Evolutionary conservation across 305 asterid genomes (phyloP).

Genomic region (Fraxinus angustifolia): DNA sequence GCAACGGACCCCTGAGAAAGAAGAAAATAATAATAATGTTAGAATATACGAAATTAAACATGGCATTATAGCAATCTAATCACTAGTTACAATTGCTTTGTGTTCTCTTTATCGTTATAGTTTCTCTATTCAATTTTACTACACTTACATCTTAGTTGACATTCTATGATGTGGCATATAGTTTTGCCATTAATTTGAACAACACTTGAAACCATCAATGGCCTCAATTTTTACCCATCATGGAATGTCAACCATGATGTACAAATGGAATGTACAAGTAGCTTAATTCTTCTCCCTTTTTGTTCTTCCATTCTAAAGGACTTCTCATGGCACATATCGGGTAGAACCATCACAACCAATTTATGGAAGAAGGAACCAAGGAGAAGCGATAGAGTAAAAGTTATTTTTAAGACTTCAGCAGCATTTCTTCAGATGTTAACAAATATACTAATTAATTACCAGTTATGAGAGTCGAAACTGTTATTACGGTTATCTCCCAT

Average conservation of each 20-base stretch:
- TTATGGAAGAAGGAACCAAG: neutral
- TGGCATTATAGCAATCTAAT: neutral
- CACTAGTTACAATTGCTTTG: neutral
- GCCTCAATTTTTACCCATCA: neutral
- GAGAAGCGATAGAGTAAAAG: neutral
- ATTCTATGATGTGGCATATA: neutral
- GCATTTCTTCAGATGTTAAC: neutral
- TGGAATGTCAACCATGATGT: neutral
- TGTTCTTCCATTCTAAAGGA: neutral
- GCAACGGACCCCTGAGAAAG: constrained; percentile 51
- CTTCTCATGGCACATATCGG: neutral
- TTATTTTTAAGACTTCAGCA: neutral
- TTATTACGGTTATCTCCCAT: constrained; percentile 94
- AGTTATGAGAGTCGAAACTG: constrained; percentile 86
- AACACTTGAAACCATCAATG: neutral
- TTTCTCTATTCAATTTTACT: neutral
- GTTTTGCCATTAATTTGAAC: neutral
- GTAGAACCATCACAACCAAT: neutral
- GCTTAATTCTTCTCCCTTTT: neutral
- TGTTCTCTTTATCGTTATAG: neutral
- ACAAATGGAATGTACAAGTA: neutral
- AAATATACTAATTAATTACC: constrained; percentile 36
- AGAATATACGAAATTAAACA: neutral
- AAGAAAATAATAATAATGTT: neutral
- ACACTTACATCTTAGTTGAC: neutral